A percentile compares a stretch with the other conserved stretches of the same genome.
Conservation (phyloP, 257 asterid genomes). For the Phtheirospermum japonicum region DNA sequence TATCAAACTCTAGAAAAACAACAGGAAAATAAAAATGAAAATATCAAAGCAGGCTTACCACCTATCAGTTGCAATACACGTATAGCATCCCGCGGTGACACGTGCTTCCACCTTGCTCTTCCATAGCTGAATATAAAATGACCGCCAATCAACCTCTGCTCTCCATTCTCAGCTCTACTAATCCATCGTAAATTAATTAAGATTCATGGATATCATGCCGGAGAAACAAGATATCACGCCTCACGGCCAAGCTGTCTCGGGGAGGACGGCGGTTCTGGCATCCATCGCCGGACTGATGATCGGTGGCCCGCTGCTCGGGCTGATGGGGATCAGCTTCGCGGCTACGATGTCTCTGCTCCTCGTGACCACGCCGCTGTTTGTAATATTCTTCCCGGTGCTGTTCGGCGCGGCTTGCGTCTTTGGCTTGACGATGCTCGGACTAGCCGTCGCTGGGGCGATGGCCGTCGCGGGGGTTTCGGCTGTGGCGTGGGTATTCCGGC, state of each 20-base stretch:
- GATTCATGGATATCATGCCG: neutral
- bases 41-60: too few relatives aligned
- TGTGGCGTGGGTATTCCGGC: conserved; percentile 24
- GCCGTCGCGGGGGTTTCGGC: conserved; percentile 19
- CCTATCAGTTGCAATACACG: conserved; percentile 9
- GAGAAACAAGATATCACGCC: conserved; percentile 14
- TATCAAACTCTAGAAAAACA: too few relatives aligned
- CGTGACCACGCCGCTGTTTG: conserved; percentile 23
- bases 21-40: too few relatives aligned
- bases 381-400: conserved; percentile 26
- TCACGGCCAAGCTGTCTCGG: too few relatives aligned
- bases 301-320: too few relatives aligned
- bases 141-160: neutral
- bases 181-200: neutral
- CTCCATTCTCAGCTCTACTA: neutral
- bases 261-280: too few relatives aligned
- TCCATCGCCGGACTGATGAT: too few relatives aligned
- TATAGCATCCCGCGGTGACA: neutral
- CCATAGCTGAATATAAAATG: conserved; percentile 7
- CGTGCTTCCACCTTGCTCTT: conserved; percentile 11
- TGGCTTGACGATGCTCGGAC: too few relatives aligned
- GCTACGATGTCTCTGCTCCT: too few relatives aligned
- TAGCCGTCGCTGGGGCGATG: conserved; percentile 22
- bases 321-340: too few relatives aligned
- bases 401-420: conserved; percentile 24